These are phyloP conservation scores for Cryptococcus sp. DNA, from an alignment of 1,284 basidiomycete species.

Conservation along the genomic window DNA sequence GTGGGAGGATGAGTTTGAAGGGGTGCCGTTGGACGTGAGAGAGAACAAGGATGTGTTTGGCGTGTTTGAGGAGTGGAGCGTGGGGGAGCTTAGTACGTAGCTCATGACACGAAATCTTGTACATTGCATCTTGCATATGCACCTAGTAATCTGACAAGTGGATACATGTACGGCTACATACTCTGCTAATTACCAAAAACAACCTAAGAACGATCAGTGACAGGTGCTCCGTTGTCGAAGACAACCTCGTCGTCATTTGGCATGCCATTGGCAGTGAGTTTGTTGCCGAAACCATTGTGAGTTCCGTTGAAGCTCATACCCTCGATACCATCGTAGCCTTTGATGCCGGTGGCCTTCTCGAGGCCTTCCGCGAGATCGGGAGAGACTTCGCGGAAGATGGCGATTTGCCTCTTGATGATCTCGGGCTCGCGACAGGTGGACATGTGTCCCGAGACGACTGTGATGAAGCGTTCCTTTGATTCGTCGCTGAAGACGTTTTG, in stretches of 20 bases:
- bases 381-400: slow-evolving; percentile 76
- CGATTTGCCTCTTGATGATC: slow-evolving; percentile 71
- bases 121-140: slow-evolving; percentile 20
- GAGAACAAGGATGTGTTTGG: background rate
- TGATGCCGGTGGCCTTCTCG: slow-evolving; percentile 67
- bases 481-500: slow-evolving; percentile 72
- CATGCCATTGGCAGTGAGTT: slow-evolving; percentile 41
- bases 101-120: slow-evolving; percentile 6
- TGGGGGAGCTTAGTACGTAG: background rate
- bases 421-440: slow-evolving; percentile 64
- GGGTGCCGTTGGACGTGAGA: background rate
- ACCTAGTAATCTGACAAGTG: background rate
- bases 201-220: background rate
- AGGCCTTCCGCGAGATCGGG: slow-evolving; percentile 71
- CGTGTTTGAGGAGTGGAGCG: no score
- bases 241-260: slow-evolving; percentile 24
- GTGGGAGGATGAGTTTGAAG: slow-evolving; percentile 70
- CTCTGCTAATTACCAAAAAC: no score
- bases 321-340: slow-evolving; percentile 28
- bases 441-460: slow-evolving; percentile 76
- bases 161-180: no score
- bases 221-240: slow-evolving; percentile 36
- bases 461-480: slow-evolving; percentile 67
- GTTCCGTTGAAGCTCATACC: slow-evolving; percentile 60
- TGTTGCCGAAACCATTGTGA: slow-evolving; percentile 36